phyloP scores from a whole-genome alignment of 345 rosid genomes.

The Streptanthus diversifolius region DNA sequence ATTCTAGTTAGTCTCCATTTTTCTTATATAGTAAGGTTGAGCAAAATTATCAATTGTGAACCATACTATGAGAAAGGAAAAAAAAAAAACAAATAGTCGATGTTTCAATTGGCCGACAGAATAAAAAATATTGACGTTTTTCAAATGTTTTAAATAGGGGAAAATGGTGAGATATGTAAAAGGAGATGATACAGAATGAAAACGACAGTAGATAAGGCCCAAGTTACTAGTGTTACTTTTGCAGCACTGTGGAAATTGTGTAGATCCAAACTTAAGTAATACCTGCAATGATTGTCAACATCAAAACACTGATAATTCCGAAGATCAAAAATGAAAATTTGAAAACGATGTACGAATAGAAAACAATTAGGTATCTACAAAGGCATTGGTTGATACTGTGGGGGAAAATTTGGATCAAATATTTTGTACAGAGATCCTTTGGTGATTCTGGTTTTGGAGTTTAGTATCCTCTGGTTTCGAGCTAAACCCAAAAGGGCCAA shows the following conservation, averaged over 20 bases:
- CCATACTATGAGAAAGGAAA: background rate
- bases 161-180: slow-evolving; percentile 25
- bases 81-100: background rate
- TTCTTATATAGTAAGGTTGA: background rate
- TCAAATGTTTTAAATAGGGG: slow-evolving; percentile 19
- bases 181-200: slow-evolving; percentile 27
- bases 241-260: slow-evolving; percentile 19
- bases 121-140: background rate
- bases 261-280: background rate
- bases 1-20: background rate
- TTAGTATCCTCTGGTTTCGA: slow-evolving; percentile 30
- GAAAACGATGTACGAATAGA: background rate
- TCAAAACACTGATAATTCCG: background rate
- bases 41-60: background rate
- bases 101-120: slow-evolving; percentile 25
- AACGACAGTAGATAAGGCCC: slow-evolving; percentile 32
- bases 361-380: slow-evolving; percentile 10
- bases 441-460: slow-evolving; percentile 36
- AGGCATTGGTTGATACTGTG: slow-evolving; percentile 21
- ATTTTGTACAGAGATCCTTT: slow-evolving; percentile 35
- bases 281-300: background rate
- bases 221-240: slow-evolving; percentile 35
- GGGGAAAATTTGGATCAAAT: slow-evolving; percentile 22
- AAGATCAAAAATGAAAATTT: background rate
- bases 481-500: slow-evolving; percentile 25